These are phyloP conservation scores for Luzula sylvatica DNA, from an alignment of 176 grass and related monocot species.

Conservation along the genomic window DNA sequence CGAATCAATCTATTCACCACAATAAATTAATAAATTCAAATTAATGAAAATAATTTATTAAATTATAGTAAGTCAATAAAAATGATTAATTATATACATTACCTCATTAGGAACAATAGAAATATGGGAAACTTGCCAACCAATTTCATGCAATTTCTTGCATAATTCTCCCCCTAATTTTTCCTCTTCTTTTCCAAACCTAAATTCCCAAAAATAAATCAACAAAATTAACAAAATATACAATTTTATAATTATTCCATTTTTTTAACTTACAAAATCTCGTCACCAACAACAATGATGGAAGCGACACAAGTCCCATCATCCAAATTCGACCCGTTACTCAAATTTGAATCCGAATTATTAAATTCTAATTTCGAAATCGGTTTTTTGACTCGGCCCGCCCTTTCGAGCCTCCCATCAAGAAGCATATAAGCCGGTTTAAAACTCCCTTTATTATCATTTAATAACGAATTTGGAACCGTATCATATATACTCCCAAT, in stretches of 20 bases:
- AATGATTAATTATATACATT: conserved; percentile 19
- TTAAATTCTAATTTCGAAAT: conserved; percentile 16
- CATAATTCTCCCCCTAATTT: conserved; percentile 61
- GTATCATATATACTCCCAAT: conserved; percentile 99
- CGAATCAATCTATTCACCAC: conserved; percentile 62
- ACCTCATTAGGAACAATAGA: conserved; percentile 76
- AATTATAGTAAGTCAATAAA: conserved; percentile 18
- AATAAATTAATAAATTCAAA: conserved; percentile 2
- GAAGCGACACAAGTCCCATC: conserved; percentile 43
- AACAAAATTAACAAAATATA: not conserved
- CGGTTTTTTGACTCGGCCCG: conserved; percentile 77
- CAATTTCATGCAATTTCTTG: conserved; percentile 84
- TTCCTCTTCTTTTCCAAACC: conserved; percentile 69
- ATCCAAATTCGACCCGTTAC: conserved; percentile 20
- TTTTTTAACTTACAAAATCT: conserved; percentile 71
- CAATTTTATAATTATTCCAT: not conserved
- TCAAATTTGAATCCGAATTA: conserved; percentile 34
- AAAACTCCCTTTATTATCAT: conserved; percentile 46
- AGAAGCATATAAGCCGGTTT: conserved; percentile 97
- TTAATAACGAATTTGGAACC: conserved; percentile 89
- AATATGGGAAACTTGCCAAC: conserved; percentile 75
- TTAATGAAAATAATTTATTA: conserved; percentile 8
- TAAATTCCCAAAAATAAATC: conserved; percentile 31
- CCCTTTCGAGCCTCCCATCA: conserved; percentile 96
- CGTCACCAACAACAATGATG: conserved; percentile 75